Percentiles rank a stretch among this genome's conserved stretches.
phyloP scores from a whole-genome alignment of 176 grass and related monocot species.

The Triticum timopheevii region DNA sequence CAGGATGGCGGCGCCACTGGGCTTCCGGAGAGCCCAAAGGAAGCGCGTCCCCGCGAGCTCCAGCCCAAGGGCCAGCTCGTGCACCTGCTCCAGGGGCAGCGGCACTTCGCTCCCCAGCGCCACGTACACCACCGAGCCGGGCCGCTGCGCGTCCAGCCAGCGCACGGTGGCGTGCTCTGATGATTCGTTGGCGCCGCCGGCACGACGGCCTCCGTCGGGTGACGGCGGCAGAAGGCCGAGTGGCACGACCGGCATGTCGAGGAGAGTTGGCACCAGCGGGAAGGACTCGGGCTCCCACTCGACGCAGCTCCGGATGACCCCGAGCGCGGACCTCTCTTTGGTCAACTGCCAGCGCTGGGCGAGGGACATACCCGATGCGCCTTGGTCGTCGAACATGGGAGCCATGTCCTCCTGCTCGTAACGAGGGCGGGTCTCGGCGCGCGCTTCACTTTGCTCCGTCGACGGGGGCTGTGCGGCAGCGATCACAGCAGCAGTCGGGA shows the following conservation, averaged over 20 bases:
- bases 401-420: neutral
- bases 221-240: neutral
- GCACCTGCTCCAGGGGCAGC: neutral
- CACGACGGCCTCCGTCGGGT: neutral
- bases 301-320: neutral
- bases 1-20: neutral
- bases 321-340: neutral
- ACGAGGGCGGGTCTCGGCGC: too few relatives aligned
- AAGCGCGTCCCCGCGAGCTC: neutral
- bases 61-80: neutral
- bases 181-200: neutral
- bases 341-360: neutral
- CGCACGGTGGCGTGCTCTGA: neutral
- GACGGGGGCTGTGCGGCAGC: neutral
- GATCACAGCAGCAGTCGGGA: neutral
- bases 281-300: neutral
- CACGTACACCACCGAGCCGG: neutral
- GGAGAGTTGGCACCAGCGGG: neutral
- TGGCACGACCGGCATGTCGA: neutral
- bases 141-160: neutral
- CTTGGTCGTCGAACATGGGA: neutral
- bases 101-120: neutral
- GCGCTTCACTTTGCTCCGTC: too few relatives aligned
- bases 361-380: neutral
- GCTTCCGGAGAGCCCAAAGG: neutral